phyloP scores from a whole-genome alignment of 208 protist species.

The Strigomonas culicis region DNA sequence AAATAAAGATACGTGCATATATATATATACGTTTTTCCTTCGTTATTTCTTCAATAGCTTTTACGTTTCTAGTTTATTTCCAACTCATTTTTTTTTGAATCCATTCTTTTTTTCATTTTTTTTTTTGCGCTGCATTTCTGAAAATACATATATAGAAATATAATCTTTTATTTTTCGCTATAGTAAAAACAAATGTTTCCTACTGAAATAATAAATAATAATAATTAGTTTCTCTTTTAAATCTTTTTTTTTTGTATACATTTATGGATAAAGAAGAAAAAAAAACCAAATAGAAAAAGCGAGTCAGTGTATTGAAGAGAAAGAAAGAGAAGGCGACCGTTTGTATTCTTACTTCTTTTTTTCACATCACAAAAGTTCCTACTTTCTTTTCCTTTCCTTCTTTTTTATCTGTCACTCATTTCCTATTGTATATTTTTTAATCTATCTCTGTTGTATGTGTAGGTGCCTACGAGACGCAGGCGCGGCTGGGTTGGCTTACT shows the following conservation, averaged over 20 bases:
- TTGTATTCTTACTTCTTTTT: slow-evolving; percentile 16
- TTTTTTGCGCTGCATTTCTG: slow-evolving; percentile 8
- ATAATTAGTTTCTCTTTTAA: background rate
- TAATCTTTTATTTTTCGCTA: background rate
- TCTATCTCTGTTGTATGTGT: background rate
- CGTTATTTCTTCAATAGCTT: slow-evolving; percentile 8
- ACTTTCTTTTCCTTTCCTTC: slow-evolving; percentile 6
- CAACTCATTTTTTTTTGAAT: background rate
- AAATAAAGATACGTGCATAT: background rate
- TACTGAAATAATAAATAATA: background rate
- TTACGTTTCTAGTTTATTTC: background rate
- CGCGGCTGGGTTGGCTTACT: slow-evolving; percentile 40
- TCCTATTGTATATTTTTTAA: slow-evolving; percentile 7
- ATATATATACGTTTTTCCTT: slow-evolving; percentile 18
- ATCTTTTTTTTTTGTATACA: background rate
- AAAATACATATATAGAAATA: background rate
- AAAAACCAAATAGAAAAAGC: slow-evolving; percentile 2
- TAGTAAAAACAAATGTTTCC: background rate
- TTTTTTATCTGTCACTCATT: slow-evolving; percentile 2
- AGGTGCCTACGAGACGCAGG: background rate
- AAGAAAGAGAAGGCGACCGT: background rate
- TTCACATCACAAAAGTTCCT: slow-evolving; percentile 1
- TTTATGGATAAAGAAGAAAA: background rate
- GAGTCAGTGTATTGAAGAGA: background rate
- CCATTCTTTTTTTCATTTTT: slow-evolving; percentile 8